Conservation (phyloP, 345 rosid species). For the Eucalyptus curtisii region DNA sequence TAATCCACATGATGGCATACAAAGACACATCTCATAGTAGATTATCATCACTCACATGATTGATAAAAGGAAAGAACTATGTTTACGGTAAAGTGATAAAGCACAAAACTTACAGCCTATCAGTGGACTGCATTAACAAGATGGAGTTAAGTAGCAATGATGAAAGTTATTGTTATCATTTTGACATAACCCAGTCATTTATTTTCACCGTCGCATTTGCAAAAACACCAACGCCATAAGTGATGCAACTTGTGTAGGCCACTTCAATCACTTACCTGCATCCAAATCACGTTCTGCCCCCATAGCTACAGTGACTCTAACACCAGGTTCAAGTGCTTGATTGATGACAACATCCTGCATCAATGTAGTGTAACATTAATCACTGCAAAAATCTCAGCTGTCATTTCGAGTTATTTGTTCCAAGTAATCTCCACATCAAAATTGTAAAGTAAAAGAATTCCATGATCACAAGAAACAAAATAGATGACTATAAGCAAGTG, state of each 20-base stretch:
- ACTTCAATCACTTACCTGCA: slow-evolving; percentile 16
- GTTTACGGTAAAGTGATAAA: background rate
- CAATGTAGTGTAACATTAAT: background rate
- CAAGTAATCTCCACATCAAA: background rate
- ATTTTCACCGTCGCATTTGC: background rate
- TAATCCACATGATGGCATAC: background rate
- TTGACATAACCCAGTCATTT: background rate
- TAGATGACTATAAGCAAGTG: background rate
- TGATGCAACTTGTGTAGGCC: background rate
- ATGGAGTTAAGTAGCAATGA: background rate
- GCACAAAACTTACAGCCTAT: background rate
- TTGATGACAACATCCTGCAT: slow-evolving; percentile 61
- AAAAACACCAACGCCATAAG: background rate
- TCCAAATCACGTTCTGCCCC: slow-evolving; percentile 57
- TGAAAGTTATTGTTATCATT: background rate
- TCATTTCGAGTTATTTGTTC: background rate
- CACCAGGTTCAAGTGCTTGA: slow-evolving; percentile 63
- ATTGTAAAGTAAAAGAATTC: background rate
- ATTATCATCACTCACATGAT: background rate
- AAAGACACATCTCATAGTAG: background rate
- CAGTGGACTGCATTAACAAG: background rate
- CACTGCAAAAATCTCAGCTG: background rate
- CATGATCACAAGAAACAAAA: background rate
- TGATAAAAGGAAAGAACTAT: background rate
- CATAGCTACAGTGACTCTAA: slow-evolving; percentile 89